phyloP scores from a whole-genome alignment of 805 yeast genomes.

The Ogataea pini region DNA sequence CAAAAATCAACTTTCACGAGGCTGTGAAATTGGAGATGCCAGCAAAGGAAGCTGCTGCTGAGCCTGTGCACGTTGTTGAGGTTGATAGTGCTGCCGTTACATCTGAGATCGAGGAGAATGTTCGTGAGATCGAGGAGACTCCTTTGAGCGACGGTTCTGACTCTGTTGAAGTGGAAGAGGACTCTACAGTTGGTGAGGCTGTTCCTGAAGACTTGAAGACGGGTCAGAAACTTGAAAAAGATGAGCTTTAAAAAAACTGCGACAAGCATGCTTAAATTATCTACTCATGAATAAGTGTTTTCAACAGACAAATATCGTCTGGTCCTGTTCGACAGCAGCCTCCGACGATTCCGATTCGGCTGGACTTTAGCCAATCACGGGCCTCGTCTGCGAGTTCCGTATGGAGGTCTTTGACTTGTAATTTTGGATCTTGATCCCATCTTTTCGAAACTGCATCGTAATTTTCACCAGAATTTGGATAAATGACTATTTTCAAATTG shows the following conservation, averaged over 20 bases:
- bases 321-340: conserved; percentile 80
- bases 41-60: not conserved
- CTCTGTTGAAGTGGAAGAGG: conserved; percentile 6
- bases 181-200: conserved; percentile 22
- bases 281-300: conserved; percentile 7
- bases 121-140: conserved; percentile 17
- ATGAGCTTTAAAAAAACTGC: conserved; percentile 23
- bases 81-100: conserved; percentile 7
- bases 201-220: conserved; percentile 15
- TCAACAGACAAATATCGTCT: conserved; percentile 35
- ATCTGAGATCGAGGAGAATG: conserved; percentile 9
- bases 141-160: conserved; percentile 11
- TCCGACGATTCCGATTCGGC: conserved; percentile 55
- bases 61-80: not conserved
- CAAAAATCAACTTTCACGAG: conserved; percentile 17
- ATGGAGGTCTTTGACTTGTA: conserved; percentile 20
- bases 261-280: too few species aligned
- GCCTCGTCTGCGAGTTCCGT: conserved; percentile 42
- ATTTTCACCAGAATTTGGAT: conserved; percentile 77
- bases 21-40: conserved; percentile 12
- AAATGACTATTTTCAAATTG: conserved; percentile 49
- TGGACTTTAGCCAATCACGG: conserved; percentile 40
- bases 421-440: conserved; percentile 37
- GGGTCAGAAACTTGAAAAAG: conserved; percentile 11
- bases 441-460: conserved; percentile 50